phyloP scores from a whole-genome alignment of 768 basidiomycete species.

The Termitomyces sp. region DNA sequence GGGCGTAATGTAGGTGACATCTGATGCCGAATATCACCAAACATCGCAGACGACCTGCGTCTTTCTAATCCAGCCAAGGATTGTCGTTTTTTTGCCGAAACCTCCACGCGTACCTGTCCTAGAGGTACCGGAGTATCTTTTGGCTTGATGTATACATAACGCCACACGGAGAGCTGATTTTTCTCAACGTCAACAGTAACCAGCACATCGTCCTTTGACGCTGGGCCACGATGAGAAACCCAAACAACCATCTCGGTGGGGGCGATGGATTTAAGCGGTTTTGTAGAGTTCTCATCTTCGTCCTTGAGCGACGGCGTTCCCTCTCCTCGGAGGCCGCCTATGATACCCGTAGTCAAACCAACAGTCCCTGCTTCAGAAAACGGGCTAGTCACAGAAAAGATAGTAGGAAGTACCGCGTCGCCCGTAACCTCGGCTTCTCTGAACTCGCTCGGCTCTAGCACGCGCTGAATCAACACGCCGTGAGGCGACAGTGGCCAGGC shows the following conservation, averaged over 20 bases:
- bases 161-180: constrained; percentile 61
- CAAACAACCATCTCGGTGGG: constrained; percentile 65
- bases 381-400: constrained; percentile 75
- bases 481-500: constrained; percentile 80
- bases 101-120: constrained; percentile 21
- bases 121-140: constrained; percentile 48
- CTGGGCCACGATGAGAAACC: constrained; percentile 43
- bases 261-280: constrained; percentile 51
- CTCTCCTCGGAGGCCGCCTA: constrained; percentile 36
- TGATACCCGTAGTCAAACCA: constrained; percentile 61
- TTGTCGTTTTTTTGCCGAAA: constrained; percentile 35
- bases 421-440: constrained; percentile 64
- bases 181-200: constrained; percentile 58
- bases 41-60: constrained; percentile 36
- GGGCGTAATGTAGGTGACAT: constrained; percentile 33
- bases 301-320: constrained; percentile 41
- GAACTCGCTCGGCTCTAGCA: constrained; percentile 63
- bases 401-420: constrained; percentile 69
- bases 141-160: constrained; percentile 64
- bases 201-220: constrained; percentile 43
- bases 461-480: constrained; percentile 76
- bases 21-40: constrained; percentile 32
- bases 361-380: constrained; percentile 73
- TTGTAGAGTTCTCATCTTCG: constrained; percentile 49
- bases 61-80: constrained; percentile 32